Evolutionary conservation across 2,329 filamentous ascomycete species (phyloP), one percentile per base, ranked within the genome.

Genomic region (Claviceps purpurea): DNA sequence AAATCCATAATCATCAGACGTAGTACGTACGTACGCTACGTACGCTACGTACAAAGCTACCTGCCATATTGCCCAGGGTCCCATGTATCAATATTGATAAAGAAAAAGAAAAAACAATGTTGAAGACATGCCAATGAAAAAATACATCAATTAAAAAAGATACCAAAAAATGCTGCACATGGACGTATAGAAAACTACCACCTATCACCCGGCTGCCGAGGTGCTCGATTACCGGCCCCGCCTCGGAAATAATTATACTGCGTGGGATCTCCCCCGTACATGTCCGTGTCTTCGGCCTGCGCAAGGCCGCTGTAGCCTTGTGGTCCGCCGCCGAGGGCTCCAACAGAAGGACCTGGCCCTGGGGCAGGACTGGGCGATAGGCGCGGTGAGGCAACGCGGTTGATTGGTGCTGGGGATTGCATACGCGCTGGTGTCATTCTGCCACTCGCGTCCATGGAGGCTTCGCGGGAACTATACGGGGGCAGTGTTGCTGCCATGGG

Each of bases 261-360:
- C 57, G 70, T 64, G 8, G 76, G 74, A 43, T 77, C 74, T 61
- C 62, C 16, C 60, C 56, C 50, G n/a, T 54, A 50, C 5, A 60
- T 52, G 22, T 68, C 62, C 47, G 70, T 64, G 8, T 69, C 65
- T 52, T 81, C 78, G 42, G 67, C 64, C 60, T 82, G 79, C 0
- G 78, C 74, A 51, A 84, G 62, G 26, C 74, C 74, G 14, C 77
- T 80, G 61, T 84, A 84, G 0, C 80, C 79, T 49, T 72, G 68
- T 1, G 78, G 76, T 2, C 79, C 78, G 50, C 78, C 77, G 18
- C 78, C 78, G 18, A 81, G 62, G 55, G 78, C 76, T 11, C 77
- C 75, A 4, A 65, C 59, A 11, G 72, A 72, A 1, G 73, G 70
- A 2, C 73, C 71, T 2, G 71, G 66, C 34, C 57, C 60, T 41